Evolutionary conservation across 2,329 filamentous ascomycete species (phyloP), one percentile per base, ranked within the genome.

Genomic region (Delphinella strobiligena): DNA sequence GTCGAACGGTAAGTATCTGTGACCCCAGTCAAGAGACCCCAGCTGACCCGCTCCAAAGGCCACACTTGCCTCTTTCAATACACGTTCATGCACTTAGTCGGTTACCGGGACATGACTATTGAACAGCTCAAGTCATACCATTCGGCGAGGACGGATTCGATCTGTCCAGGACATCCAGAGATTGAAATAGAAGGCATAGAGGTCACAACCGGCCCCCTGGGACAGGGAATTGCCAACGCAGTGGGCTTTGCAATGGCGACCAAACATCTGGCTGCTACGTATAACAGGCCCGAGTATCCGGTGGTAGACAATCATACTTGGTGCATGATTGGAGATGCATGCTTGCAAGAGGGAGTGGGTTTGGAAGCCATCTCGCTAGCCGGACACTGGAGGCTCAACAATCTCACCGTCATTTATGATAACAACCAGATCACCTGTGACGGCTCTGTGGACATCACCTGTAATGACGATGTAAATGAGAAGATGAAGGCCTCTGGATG

Each of bases 341-440:
- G 73, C 48, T 58, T 76, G 22, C 69, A 74, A 44, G 73, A 76
- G 51, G 73, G 73, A 31, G 69, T 76, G 1, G 67, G 63, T 0
- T 60, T 74, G n/a, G 73, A 77, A 51, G 64, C 73, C 0, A 67
- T 77, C 37, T 66, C 67, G n/a, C 61, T 75, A 10, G 72, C 72
- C 3, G 72, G 71, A 2, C 69, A 75, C 51, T 67, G 63, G 58
- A 63, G 58, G 47, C 59, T 77, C 15, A 66, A 72, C 56, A 76
- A 76, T 49, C 57, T 77, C 3, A 66, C 65, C 12, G 56, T 76
- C 19, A 68, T 75, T 38, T 76, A 75, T 46, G 73, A 76, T 48
- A 74, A 76, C 54, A 76, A 77, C 50, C 67, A 74, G 48, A 61
- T 77, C 34, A 75, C 72, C 5, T 75, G 72, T 48, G 72, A 75